Percentiles rank a stretch among this genome's conserved stretches.
phyloP scores from a whole-genome alignment of 768 basidiomycete genomes.

The Boletus sp. region DNA sequence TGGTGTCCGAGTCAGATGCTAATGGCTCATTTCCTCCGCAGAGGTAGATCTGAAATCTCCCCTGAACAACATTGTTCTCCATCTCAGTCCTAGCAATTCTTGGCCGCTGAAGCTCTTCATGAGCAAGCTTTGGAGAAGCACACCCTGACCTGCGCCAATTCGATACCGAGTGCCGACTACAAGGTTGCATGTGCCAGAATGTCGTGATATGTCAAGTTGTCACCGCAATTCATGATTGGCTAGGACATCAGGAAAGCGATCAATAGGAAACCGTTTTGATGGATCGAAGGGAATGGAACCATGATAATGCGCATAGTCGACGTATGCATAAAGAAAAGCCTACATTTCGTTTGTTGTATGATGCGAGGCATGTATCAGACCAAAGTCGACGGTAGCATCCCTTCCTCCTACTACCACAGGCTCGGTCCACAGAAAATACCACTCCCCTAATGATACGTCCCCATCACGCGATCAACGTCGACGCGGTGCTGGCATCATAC shows the following conservation, averaged over 20 bases:
- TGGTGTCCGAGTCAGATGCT: too few species aligned
- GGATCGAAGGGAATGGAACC: neutral
- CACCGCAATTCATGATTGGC: too few species aligned
- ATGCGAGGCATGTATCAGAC: conserved; percentile 6
- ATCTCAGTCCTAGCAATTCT: too few species aligned
- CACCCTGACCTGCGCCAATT: too few species aligned
- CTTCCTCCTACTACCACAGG: neutral
- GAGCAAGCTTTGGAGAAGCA: too few species aligned
- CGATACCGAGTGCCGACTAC: too few species aligned
- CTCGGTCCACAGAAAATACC: neutral
- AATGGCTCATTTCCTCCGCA: too few species aligned
- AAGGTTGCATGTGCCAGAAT: too few species aligned
- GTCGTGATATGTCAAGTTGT: too few species aligned
- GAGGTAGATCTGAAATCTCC: too few species aligned
- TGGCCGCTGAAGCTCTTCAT: too few species aligned
- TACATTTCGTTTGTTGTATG: conserved; percentile 18
- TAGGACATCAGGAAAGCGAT: neutral
- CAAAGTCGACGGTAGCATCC: neutral
- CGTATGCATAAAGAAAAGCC: conserved; percentile 20
- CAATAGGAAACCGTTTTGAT: neutral
- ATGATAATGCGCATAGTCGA: conserved; percentile 10
- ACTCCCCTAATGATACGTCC: neutral
- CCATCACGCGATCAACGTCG: conserved; percentile 78
- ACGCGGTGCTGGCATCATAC: conserved; percentile 95
- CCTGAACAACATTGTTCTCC: too few species aligned